Evolutionary conservation across 2,329 filamentous ascomycete genomes (phyloP).

Genomic region (Sporothrix humicola): DNA sequence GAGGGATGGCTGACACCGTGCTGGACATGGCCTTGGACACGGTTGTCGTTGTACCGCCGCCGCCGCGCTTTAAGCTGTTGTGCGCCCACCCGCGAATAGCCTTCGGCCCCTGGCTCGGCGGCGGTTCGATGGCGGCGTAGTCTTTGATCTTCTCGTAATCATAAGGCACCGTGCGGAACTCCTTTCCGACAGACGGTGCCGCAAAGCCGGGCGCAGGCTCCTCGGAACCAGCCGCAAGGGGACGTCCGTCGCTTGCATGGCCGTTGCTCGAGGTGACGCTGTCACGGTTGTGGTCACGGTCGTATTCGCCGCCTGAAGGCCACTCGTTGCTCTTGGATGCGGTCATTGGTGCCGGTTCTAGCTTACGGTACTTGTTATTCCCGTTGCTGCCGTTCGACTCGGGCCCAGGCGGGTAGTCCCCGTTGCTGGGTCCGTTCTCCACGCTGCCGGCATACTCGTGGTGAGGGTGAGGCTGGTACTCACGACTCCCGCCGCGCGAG

Average conservation of each 20-base stretch:
- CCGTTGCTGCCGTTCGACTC: constrained; percentile 27
- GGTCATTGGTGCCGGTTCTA: constrained; percentile 59
- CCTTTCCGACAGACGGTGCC: constrained; percentile 38
- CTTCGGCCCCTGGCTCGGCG: constrained; percentile 61
- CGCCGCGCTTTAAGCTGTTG: constrained; percentile 49
- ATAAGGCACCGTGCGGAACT: constrained; percentile 65
- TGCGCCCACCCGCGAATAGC: constrained; percentile 64
- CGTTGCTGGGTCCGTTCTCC: constrained; percentile 16
- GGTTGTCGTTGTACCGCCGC: constrained; percentile 14
- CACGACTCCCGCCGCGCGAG: constrained; percentile 20
- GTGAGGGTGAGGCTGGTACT: constrained; percentile 23
- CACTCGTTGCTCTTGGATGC: constrained; percentile 19
- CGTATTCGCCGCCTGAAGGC: neutral
- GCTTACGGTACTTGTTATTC: constrained; percentile 58
- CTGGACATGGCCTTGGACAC: constrained; percentile 24
- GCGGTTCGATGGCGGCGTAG: constrained; percentile 59
- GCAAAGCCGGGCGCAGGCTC: neutral
- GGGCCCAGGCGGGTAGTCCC: neutral
- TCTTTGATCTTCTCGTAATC: constrained; percentile 63
- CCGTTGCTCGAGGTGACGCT: constrained; percentile 27
- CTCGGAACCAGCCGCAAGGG: neutral
- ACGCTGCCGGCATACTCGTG: constrained; percentile 6
- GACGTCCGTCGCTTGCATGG: constrained; percentile 13
- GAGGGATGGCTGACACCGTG: constrained; percentile 9
- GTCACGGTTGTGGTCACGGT: neutral